Evolutionary conservation across 2,329 filamentous ascomycete genomes (phyloP).

Genomic region (Sphaerulina vaccinii): DNA sequence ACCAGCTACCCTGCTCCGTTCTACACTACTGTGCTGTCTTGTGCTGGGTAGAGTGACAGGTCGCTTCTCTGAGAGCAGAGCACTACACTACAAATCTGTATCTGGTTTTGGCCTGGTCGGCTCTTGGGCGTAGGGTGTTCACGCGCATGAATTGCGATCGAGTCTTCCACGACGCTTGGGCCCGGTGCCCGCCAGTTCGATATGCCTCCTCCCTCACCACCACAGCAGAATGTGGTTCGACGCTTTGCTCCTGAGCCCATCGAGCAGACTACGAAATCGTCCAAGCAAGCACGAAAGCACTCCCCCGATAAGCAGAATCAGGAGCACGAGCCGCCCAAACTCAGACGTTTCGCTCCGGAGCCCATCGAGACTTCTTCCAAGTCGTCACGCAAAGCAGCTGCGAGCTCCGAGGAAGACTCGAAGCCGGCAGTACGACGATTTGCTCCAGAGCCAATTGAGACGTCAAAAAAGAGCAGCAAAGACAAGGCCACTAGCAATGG

Average conservation of each 20-base stretch:
- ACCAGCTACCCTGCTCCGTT: too few species aligned
- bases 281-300: conserved; percentile 13
- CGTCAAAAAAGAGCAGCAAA: conserved; percentile 35
- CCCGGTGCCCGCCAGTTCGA: conserved; percentile 19
- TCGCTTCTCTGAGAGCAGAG: too few species aligned
- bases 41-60: background rate
- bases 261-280: conserved; percentile 25
- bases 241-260: conserved; percentile 36
- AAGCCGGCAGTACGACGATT: conserved; percentile 27
- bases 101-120: conserved; percentile 31
- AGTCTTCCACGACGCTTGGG: conserved; percentile 20
- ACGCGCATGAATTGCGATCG: conserved; percentile 28
- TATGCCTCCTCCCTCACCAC: conserved; percentile 17
- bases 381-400: conserved; percentile 42
- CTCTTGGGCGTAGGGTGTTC: conserved; percentile 20
- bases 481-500: conserved; percentile 18
- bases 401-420: conserved; percentile 15
- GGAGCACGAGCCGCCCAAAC: conserved; percentile 22
- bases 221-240: conserved; percentile 17
- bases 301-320: conserved; percentile 1
- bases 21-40: background rate
- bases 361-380: conserved; percentile 71
- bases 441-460: conserved; percentile 42
- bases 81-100: too few species aligned
- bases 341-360: conserved; percentile 62